Percentiles rank a stretch among this genome's conserved stretches.
Conservation (phyloP, 257 asterid genomes). For the Solanum sejunctum region DNA sequence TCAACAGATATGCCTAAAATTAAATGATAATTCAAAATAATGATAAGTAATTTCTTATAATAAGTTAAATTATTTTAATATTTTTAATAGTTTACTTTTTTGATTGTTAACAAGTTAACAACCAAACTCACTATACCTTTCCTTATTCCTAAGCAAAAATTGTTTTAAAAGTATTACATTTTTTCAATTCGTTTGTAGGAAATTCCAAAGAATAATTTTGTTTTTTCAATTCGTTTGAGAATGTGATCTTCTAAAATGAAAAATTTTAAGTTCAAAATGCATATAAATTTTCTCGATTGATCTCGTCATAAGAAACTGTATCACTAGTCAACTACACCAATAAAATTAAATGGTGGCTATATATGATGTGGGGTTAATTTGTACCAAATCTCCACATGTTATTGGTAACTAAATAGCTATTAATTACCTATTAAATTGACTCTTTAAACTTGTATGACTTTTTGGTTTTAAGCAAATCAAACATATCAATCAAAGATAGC, state of each 20-base stretch:
- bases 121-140: background rate
- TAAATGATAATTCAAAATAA: background rate
- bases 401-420: background rate
- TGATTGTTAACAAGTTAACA: background rate
- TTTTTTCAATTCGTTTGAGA: background rate
- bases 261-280: background rate
- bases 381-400: background rate
- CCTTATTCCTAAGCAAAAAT: background rate
- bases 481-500: background rate
- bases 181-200: background rate
- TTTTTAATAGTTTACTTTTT: background rate
- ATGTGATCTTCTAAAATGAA: background rate
- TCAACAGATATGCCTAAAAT: background rate
- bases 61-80: background rate
- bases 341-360: background rate
- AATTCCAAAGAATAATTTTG: background rate
- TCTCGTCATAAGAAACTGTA: too few relatives aligned
- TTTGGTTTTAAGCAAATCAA: background rate
- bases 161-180: background rate
- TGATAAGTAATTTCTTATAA: background rate
- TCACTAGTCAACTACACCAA: background rate
- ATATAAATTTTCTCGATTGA: too few relatives aligned
- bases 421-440: background rate
- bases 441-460: background rate
- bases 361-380: background rate